Evolutionary conservation across 2,329 filamentous ascomycete genomes (phyloP).

Genomic region (Paecilomyces sp.): DNA sequence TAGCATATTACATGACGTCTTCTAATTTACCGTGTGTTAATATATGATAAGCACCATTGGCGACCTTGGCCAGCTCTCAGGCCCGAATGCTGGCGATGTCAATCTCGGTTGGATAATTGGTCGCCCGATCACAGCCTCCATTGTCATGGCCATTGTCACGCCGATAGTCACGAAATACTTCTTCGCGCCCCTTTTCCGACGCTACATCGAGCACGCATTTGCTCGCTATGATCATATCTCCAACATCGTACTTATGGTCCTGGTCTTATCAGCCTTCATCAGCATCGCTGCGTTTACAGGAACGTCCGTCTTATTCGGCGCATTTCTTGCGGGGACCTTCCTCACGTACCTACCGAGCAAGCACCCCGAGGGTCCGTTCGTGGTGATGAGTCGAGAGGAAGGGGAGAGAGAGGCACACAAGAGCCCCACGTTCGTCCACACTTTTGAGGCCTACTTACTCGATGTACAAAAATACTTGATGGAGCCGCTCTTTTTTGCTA

Average conservation of each 20-base stretch:
- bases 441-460: constrained; percentile 31
- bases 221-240: constrained; percentile 15
- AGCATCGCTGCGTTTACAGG: constrained; percentile 15
- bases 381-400: constrained; percentile 25
- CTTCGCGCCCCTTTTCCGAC: constrained; percentile 31
- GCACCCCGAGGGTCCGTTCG: constrained; percentile 28
- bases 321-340: constrained; percentile 29
- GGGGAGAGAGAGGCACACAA: constrained; percentile 25
- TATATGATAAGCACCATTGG: background rate
- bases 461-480: constrained; percentile 18
- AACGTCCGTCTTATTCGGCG: constrained; percentile 32
- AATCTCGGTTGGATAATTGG: constrained; percentile 33
- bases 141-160: constrained; percentile 26
- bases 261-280: background rate
- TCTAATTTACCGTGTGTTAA: background rate
- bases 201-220: constrained; percentile 26
- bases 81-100: constrained; percentile 5
- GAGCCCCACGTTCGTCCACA: constrained; percentile 31
- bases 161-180: constrained; percentile 31
- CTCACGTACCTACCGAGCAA: constrained; percentile 30
- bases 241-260: background rate
- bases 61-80: constrained; percentile 11
- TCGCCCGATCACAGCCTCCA: constrained; percentile 31
- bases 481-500: background rate
- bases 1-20: background rate